These are phyloP conservation scores for Erythrophleum ivorense DNA, from an alignment of 331 rosid species.

Conservation along the genomic window DNA sequence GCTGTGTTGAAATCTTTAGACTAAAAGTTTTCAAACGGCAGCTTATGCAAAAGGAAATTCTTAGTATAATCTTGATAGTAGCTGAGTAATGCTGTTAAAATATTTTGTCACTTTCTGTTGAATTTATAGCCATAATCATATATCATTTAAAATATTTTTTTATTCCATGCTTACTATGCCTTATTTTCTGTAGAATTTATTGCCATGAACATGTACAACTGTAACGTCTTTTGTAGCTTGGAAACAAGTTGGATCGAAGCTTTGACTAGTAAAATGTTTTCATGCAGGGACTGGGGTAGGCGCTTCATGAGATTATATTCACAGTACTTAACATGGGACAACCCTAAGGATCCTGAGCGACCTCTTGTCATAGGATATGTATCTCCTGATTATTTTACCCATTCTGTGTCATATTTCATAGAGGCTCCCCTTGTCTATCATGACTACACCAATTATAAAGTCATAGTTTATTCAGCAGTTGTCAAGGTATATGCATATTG, in stretches of 20 bases:
- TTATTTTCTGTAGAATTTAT: not conserved
- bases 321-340: constrained; percentile 82
- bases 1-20: not conserved
- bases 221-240: constrained; percentile 2
- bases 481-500: constrained; percentile 73
- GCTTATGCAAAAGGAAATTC: not conserved
- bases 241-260: constrained; percentile 6
- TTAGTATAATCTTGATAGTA: constrained; percentile 7
- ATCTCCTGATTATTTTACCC: constrained; percentile 97
- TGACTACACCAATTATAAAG: constrained; percentile 72
- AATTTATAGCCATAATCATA: not conserved
- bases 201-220: not conserved
- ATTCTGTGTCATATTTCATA: constrained; percentile 91
- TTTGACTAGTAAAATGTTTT: constrained; percentile 28
- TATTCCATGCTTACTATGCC: constrained; percentile 8
- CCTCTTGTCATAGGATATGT: constrained; percentile 93
- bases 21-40: not conserved
- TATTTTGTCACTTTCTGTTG: not conserved
- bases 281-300: constrained; percentile 95
- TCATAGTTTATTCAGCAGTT: constrained; percentile 92
- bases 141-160: not conserved
- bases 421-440: constrained; percentile 94
- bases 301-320: constrained; percentile 86
- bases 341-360: constrained; percentile 85
- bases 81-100: not conserved